A percentile compares a stretch with the other conserved stretches of the same genome.
phyloP scores from a whole-genome alignment of 257 asterid species.

The Anisodus acutangulus region DNA sequence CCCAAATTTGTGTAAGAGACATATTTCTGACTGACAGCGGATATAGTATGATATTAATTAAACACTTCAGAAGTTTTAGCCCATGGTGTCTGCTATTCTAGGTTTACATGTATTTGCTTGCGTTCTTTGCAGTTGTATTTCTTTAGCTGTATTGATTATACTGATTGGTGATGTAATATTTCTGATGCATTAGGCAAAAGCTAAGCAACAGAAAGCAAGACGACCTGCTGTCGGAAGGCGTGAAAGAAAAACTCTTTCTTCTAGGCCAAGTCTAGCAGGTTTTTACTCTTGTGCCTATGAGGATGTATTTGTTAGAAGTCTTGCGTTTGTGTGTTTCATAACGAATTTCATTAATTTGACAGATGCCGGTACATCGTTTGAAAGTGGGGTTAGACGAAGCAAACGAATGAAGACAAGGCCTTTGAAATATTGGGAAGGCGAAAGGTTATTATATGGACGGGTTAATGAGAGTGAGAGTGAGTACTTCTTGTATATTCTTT shows the following conservation, averaged over 20 bases:
- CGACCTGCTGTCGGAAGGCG: slow-evolving; percentile 30
- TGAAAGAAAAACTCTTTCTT: slow-evolving; percentile 38
- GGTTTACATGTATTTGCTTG: slow-evolving; percentile 9
- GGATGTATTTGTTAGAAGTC: slow-evolving; percentile 19
- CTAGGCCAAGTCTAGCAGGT: slow-evolving; percentile 90
- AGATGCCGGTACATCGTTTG: slow-evolving; percentile 79
- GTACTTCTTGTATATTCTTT: slow-evolving; percentile 35
- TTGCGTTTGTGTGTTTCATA: slow-evolving; percentile 21
- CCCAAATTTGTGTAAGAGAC: slow-evolving; percentile 7
- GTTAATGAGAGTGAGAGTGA: slow-evolving; percentile 54
- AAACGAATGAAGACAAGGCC: slow-evolving; percentile 82
- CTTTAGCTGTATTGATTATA: slow-evolving; percentile 4
- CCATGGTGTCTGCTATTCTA: slow-evolving; percentile 3
- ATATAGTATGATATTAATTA: not conserved
- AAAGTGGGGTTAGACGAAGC: slow-evolving; percentile 86
- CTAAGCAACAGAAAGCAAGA: slow-evolving; percentile 34
- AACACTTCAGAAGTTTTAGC: not conserved
- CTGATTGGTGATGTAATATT: not conserved
- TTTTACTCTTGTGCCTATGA: slow-evolving; percentile 25
- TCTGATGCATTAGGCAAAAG: slow-evolving; percentile 33
- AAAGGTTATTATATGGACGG: slow-evolving; percentile 73
- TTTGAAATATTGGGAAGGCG: slow-evolving; percentile 91
- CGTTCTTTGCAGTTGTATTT: not conserved
- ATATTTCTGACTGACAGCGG: not conserved
- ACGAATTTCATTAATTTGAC: slow-evolving; percentile 39